Base-by-base conservation (phyloP, 805 yeast genomes). In the Starmerella geochares region DNA sequence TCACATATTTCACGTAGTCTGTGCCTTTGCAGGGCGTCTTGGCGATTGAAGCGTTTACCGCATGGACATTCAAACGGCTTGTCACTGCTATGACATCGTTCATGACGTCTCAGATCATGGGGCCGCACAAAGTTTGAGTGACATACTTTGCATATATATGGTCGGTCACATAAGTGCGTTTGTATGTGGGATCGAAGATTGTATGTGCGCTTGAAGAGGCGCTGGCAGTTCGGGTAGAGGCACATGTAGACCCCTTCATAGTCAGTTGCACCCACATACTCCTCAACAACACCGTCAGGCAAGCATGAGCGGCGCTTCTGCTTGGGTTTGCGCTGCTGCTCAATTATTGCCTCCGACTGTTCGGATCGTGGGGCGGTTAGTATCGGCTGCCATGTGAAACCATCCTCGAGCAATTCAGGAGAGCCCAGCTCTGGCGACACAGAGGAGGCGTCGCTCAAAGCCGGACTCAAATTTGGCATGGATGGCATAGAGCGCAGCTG, bases 161-260 rank as follows among this genome's bases (percentile, higher is more conserved):
- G 99, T 55, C 96, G 72, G 65, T 94, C 98, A 63, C 90, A 81
- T 45, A 92, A 68, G 71, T 92, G 99, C 0, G 98, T 92, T 64
- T 92, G 98, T 50, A 92, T 88, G 65, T 92, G 99, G 0, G 96
- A 86, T 54, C 97, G 72, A 11, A 86, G 86, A 61, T 92, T 92
- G 66, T 94, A 94, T 42, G 95, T 73, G 61, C 98, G 74, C 7
- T 87, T 79, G 67, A 92, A 90, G 48, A 75, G 69, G 67, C 92
- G 87, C 9, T 84, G 83, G 67, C 99, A 92, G 48, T 73, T 73
- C 14, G 82, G 76, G 65, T 72, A 90, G 52, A 76, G 72, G 66
- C 99, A 92, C 32, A 79, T 73, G 67, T 75, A 94, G 27, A 75
- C 71, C 53, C 81, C 83, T 44, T 82, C 77, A 27, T 70, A 76